Base-by-base conservation (phyloP, 345 rosid genomes). In the Nasturtium officinale region DNA sequence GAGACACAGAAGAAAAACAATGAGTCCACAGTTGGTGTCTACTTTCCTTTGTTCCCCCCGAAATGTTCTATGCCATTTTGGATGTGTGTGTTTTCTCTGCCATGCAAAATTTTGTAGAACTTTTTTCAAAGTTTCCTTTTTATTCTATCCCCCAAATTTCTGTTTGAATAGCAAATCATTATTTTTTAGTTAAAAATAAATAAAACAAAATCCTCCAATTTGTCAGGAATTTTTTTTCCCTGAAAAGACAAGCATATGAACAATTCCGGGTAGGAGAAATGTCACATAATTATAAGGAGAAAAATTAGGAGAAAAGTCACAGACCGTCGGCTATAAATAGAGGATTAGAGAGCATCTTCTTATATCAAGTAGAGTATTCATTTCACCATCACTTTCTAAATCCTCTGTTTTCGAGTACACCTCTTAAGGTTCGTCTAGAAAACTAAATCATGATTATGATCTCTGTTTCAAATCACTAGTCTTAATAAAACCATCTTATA, bases 311-410 rank as follows among this genome's bases (percentile, higher is more conserved):
- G 50, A 57, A 45, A 56, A 32, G 58, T 33, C 71, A 35, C 25
- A 12, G 6, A 58, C 29, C 38, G 26, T 37, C 7, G 25, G 45
- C 58, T 74, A 74, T 74, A 74, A 58, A 66, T 66, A 66, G 54
- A 8, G 35, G 26, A 48, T 35, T 48, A 74, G 28, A 74, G 9
- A 58, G 35, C 71, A 57, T 38, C 51, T 25, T 18, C 26, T 46
- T 11, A n/a, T 65, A 73, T 18, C 65, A 65, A 48, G 2, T 66
- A 66, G 40, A 55, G 32, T 57, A 46, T 67, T 51, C 18, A 67
- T 50, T 45, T 65, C 16, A 12, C 7, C 65, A 35, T 21, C 54
- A 58, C 62, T 37, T 28, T 72, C 25, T 26, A 38, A 20, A 72
- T 52, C 69, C 3, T 65, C 10, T 57, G 45, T 33, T 55, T 21